A percentile compares a stretch with the other conserved stretches of the same genome.
These are phyloP conservation scores for Ogataea hybrid DNA, from an alignment of 1,139 yeast species.

Conservation along the genomic window DNA sequence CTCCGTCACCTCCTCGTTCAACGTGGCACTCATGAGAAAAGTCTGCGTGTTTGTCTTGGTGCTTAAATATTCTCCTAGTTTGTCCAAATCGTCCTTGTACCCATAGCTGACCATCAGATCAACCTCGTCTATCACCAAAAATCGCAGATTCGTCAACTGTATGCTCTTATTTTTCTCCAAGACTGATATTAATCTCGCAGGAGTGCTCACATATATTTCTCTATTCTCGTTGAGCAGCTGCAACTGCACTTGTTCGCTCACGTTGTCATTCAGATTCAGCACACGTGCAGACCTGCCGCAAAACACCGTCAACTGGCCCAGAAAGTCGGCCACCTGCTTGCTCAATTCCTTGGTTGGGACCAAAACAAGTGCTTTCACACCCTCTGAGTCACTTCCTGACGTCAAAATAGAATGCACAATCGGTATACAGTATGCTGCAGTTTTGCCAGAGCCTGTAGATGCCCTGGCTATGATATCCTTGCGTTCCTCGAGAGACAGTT, in stretches of 20 bases:
- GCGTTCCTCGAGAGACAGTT: slow-evolving; percentile 85
- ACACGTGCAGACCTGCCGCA: slow-evolving; percentile 65
- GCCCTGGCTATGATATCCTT: slow-evolving; percentile 80
- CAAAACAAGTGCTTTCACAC: slow-evolving; percentile 82
- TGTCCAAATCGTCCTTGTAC: slow-evolving; percentile 75
- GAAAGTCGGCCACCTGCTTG: slow-evolving; percentile 73
- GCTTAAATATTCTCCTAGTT: slow-evolving; percentile 63
- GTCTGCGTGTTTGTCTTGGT: slow-evolving; percentile 78
- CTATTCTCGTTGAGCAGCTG: slow-evolving; percentile 74
- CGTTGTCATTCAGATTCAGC: slow-evolving; percentile 68
- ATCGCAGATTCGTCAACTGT: slow-evolving; percentile 55
- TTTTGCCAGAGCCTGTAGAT: slow-evolving; percentile 82
- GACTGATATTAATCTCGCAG: slow-evolving; percentile 68
- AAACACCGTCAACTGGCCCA: slow-evolving; percentile 65
- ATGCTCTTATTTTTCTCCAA: slow-evolving; percentile 50
- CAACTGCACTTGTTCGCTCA: slow-evolving; percentile 69
- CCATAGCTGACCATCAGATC: slow-evolving; percentile 91
- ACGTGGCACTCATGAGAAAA: slow-evolving; percentile 94
- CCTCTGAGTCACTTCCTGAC: slow-evolving; percentile 41
- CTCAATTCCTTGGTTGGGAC: slow-evolving; percentile 98
- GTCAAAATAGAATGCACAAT: slow-evolving; percentile 82
- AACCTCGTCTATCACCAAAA: slow-evolving; percentile 91
- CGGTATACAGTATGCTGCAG: slow-evolving; percentile 87
- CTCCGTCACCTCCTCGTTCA: slow-evolving; percentile 79
- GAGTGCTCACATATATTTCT: slow-evolving; percentile 83